Conservation (phyloP, 2,329 filamentous ascomycete species). For the Neonectria neomacrospora region DNA sequence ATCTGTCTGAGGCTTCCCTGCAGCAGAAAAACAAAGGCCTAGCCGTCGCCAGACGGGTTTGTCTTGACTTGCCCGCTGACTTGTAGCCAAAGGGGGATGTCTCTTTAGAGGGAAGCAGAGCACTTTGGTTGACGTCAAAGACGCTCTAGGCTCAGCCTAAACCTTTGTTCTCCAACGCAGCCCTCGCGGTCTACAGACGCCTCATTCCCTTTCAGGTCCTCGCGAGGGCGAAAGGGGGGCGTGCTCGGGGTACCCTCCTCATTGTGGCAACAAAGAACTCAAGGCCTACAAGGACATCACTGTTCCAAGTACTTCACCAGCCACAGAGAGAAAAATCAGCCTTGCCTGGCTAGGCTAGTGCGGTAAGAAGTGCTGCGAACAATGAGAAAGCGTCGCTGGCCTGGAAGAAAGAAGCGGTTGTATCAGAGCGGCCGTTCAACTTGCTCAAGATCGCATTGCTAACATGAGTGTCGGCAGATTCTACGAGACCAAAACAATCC, state of each 20-base stretch:
- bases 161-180: background rate
- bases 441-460: background rate
- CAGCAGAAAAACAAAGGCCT: background rate
- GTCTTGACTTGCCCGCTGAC: background rate
- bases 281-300: background rate
- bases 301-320: background rate
- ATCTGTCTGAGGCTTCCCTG: background rate
- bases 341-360: background rate
- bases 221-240: background rate
- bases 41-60: background rate
- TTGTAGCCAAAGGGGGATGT: background rate
- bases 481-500: background rate
- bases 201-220: background rate
- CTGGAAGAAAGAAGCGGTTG: background rate
- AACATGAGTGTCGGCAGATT: background rate
- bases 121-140: background rate
- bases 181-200: background rate
- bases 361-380: background rate
- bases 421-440: background rate
- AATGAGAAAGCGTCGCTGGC: background rate
- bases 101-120: background rate
- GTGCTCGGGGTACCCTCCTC: background rate
- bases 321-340: background rate
- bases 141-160: background rate
- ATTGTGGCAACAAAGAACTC: background rate